Conservation (phyloP, 805 yeast genomes). For the Kregervanrija delftensis region DNA sequence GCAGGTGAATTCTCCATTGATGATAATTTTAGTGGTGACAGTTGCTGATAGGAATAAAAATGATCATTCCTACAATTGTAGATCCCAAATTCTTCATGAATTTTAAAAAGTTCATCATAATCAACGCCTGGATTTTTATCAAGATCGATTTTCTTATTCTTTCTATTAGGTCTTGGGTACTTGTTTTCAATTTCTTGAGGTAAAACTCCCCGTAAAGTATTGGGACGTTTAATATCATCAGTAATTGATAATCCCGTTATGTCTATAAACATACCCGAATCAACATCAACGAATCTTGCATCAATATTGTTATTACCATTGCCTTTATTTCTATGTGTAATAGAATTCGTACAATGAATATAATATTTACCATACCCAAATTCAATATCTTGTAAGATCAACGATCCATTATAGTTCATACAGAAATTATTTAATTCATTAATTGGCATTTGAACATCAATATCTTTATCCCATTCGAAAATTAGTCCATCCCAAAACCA, state of each 20-base stretch:
- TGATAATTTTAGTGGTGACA: slow-evolving; percentile 47
- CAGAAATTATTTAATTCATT: slow-evolving; percentile 40
- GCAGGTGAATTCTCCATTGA: slow-evolving; percentile 56
- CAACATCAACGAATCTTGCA: slow-evolving; percentile 65
- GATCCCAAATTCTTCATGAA: slow-evolving; percentile 5
- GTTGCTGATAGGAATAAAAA: slow-evolving; percentile 38
- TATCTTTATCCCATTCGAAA: slow-evolving; percentile 53
- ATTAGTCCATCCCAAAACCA: slow-evolving; percentile 47
- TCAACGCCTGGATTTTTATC: too few relatives aligned
- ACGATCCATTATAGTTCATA: slow-evolving; percentile 35
- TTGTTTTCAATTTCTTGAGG: slow-evolving; percentile 4
- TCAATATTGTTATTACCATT: slow-evolving; percentile 60
- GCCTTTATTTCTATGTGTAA: slow-evolving; percentile 39
- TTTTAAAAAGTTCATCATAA: neutral
- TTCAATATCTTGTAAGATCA: slow-evolving; percentile 31
- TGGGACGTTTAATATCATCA: too few relatives aligned
- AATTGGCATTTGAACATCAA: slow-evolving; percentile 45
- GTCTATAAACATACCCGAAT: slow-evolving; percentile 64
- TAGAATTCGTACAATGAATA: slow-evolving; percentile 36
- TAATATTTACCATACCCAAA: slow-evolving; percentile 26
- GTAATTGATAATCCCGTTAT: slow-evolving; percentile 58
- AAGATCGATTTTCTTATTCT: neutral
- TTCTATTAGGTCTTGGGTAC: neutral
- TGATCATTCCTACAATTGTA: slow-evolving; percentile 60
- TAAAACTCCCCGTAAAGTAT: slow-evolving; percentile 30